Percentiles rank a stretch among this genome's conserved stretches.
phyloP scores from a whole-genome alignment of 495 filamentous ascomycete species.

The Lepraria neglecta region DNA sequence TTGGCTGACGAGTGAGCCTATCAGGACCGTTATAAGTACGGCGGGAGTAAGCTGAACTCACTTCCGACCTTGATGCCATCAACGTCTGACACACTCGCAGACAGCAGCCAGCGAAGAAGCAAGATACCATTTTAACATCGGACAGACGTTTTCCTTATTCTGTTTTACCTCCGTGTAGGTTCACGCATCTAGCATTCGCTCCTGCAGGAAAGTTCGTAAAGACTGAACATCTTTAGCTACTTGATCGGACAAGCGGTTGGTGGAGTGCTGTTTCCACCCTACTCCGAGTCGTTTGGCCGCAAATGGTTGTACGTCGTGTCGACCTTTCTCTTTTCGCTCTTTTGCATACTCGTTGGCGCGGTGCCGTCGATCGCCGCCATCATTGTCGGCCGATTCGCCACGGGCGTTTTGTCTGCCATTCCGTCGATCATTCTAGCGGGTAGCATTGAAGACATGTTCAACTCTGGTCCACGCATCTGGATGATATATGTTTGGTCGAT shows the following conservation, averaged over 20 bases:
- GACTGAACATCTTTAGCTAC: constrained; percentile 32
- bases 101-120: not conserved
- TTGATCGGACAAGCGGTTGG: constrained; percentile 44
- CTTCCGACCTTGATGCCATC: no score
- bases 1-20: no score
- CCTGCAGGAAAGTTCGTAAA: no score
- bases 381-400: constrained; percentile 40
- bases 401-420: constrained; percentile 45
- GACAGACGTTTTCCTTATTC: not conserved
- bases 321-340: constrained; percentile 37
- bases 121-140: not conserved
- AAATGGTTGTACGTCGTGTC: constrained; percentile 46
- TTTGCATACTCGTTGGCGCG: constrained; percentile 40
- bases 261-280: constrained; percentile 46
- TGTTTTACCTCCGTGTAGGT: not conserved
- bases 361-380: constrained; percentile 36
- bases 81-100: no score
- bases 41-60: constrained; percentile 5
- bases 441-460: constrained; percentile 48
- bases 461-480: constrained; percentile 43
- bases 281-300: constrained; percentile 48
- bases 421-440: constrained; percentile 47
- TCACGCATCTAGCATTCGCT: not conserved
- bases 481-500: constrained; percentile 44
- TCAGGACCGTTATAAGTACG: not conserved